A percentile compares a stretch with the other conserved stretches of the same genome.
Evolutionary conservation across 2,329 filamentous ascomycete genomes (phyloP).

Genomic region (Thielaviopsis punctulata): DNA sequence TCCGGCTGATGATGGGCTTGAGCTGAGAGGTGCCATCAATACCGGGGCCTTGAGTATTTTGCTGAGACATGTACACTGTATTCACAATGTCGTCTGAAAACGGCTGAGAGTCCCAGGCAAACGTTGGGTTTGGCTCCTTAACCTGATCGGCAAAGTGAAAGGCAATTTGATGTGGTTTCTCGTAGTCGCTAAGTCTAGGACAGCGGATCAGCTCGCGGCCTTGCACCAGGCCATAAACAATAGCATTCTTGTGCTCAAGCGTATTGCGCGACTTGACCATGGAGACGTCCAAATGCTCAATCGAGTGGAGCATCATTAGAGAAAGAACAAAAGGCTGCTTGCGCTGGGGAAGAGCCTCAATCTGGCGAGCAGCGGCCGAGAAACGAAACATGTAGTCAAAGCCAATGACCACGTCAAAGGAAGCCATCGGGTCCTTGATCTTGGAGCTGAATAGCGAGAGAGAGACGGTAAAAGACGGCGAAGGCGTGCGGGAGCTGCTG

Average conservation of each 20-base stretch:
- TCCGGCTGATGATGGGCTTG: slow-evolving; percentile 16
- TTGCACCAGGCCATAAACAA: slow-evolving; percentile 23
- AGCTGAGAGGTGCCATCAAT: neutral
- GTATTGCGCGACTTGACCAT: slow-evolving; percentile 21
- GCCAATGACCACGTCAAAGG: slow-evolving; percentile 34
- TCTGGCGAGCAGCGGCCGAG: slow-evolving; percentile 18
- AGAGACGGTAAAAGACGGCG: slow-evolving; percentile 23
- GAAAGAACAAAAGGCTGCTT: slow-evolving; percentile 29
- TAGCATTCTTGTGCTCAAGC: slow-evolving; percentile 30
- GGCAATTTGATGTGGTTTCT: slow-evolving; percentile 30
- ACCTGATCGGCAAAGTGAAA: slow-evolving; percentile 29
- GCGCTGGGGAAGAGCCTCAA: slow-evolving; percentile 13
- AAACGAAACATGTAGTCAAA: slow-evolving; percentile 34
- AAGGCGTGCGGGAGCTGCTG: slow-evolving; percentile 17
- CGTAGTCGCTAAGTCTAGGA: slow-evolving; percentile 21
- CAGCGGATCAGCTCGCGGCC: slow-evolving; percentile 24
- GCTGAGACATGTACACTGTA: slow-evolving; percentile 25
- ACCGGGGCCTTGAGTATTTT: neutral
- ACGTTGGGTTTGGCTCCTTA: slow-evolving; percentile 21
- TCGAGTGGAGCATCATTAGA: slow-evolving; percentile 32
- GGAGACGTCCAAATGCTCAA: slow-evolving; percentile 37
- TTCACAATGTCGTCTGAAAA: slow-evolving; percentile 34
- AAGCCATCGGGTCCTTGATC: slow-evolving; percentile 21
- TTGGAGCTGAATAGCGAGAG: slow-evolving; percentile 25
- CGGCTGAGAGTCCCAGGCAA: slow-evolving; percentile 30